Conservation (phyloP, 2,329 filamentous ascomycete species). For the Myriangium duriaei region DNA sequence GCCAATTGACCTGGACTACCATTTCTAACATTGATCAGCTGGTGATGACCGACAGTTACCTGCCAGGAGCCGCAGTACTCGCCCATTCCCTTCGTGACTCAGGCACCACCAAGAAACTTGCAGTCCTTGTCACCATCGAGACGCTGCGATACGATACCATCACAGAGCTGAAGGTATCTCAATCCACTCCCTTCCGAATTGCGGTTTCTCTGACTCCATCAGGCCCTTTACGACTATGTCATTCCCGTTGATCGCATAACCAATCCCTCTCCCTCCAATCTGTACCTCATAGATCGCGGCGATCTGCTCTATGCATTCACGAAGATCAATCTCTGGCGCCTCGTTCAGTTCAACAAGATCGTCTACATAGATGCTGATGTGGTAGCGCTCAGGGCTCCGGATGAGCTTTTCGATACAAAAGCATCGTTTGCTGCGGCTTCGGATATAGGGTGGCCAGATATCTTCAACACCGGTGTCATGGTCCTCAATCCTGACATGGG, state of each 20-base stretch:
- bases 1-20: neutral
- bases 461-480: constrained; percentile 98
- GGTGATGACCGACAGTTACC: constrained; percentile 79
- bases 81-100: constrained; percentile 90
- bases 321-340: constrained; percentile 89
- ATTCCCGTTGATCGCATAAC: constrained; percentile 71
- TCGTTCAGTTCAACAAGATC: constrained; percentile 78
- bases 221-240: constrained; percentile 79
- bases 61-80: constrained; percentile 86
- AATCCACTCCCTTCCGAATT: neutral
- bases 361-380: constrained; percentile 93
- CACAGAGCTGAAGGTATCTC: constrained; percentile 57
- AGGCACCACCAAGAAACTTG: constrained; percentile 74
- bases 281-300: constrained; percentile 80
- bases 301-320: constrained; percentile 91
- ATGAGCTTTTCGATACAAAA: constrained; percentile 71
- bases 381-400: constrained; percentile 77
- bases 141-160: constrained; percentile 64
- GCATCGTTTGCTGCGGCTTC: constrained; percentile 60
- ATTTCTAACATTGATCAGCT: constrained; percentile 45
- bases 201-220: constrained; percentile 12
- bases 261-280: constrained; percentile 66
- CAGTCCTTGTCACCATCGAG: constrained; percentile 70
- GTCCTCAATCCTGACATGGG: constrained; percentile 73
- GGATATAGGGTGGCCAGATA: constrained; percentile 95